A percentile compares a stretch with the other conserved stretches of the same genome.
phyloP scores from a whole-genome alignment of 768 basidiomycete species.

The Cystofilobasidium bisporidii region DNA sequence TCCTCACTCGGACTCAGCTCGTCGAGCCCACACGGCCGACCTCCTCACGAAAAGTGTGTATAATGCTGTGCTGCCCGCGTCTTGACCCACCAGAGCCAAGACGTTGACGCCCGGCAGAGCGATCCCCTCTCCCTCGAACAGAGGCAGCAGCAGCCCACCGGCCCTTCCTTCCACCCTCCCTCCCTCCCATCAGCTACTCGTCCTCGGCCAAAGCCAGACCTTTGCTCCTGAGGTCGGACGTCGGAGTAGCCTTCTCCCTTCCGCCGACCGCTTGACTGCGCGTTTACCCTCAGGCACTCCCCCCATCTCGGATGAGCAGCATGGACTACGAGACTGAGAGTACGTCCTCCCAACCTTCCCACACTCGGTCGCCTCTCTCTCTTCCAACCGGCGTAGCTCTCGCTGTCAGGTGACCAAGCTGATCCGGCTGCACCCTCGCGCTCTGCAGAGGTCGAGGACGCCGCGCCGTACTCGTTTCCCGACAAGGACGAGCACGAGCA shows the following conservation, averaged over 20 bases:
- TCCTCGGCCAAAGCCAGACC: too few species aligned
- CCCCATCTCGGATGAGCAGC: not conserved
- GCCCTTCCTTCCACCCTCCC: too few species aligned
- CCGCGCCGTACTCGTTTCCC: not conserved
- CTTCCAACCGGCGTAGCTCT: too few species aligned
- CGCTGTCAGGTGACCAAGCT: too few species aligned
- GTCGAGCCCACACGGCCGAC: not conserved
- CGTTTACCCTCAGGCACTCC: not conserved
- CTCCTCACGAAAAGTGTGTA: conserved; percentile 17
- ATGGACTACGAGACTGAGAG: conserved; percentile 7
- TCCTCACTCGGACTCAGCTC: too few species aligned
- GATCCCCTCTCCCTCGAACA: too few species aligned
- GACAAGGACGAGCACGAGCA: not conserved
- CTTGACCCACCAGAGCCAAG: not conserved
- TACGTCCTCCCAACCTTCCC: conserved; percentile 4
- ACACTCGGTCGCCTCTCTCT: too few species aligned
- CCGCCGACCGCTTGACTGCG: not conserved
- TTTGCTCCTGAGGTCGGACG: too few species aligned
- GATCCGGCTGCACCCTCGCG: too few species aligned
- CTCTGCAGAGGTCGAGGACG: not conserved
- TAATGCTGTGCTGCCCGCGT: not conserved
- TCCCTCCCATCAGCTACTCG: too few species aligned
- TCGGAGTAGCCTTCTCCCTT: not conserved
- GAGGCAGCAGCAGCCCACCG: not conserved
- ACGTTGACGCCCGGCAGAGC: conserved; percentile 1